phyloP scores from a whole-genome alignment of 1,284 basidiomycete genomes.

The Moniliella sp. region DNA sequence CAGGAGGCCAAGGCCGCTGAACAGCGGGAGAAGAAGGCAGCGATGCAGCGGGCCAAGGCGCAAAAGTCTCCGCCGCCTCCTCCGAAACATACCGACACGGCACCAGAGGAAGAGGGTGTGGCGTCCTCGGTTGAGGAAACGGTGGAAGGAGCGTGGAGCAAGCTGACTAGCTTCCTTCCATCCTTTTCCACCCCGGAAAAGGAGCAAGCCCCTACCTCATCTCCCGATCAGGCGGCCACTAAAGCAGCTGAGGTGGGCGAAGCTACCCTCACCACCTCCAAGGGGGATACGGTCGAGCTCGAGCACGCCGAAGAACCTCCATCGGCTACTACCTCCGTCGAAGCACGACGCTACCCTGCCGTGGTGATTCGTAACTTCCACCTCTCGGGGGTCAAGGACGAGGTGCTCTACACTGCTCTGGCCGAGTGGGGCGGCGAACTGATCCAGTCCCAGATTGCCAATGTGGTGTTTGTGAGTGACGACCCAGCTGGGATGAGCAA shows the following conservation, averaged over 20 bases:
- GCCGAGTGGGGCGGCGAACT: slow-evolving; percentile 59
- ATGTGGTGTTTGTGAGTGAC: slow-evolving; percentile 74
- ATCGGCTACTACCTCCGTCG: background rate
- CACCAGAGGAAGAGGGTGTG: background rate
- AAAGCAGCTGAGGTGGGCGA: too few species aligned
- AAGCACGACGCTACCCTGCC: background rate
- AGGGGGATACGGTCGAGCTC: too few species aligned
- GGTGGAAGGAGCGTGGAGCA: background rate
- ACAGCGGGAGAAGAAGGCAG: slow-evolving; percentile 2
- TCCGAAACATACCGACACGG: background rate
- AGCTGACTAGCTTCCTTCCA: too few species aligned
- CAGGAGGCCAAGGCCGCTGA: slow-evolving; percentile 15
- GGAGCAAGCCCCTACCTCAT: too few species aligned
- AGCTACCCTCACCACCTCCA: too few species aligned
- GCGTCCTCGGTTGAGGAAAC: background rate
- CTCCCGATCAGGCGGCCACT: too few species aligned
- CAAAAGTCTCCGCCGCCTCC: background rate
- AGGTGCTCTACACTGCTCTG: slow-evolving; percentile 54
- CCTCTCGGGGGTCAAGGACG: slow-evolving; percentile 38
- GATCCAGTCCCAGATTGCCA: slow-evolving; percentile 46
- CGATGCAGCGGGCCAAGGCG: background rate
- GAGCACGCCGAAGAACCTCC: too few species aligned
- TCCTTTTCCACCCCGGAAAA: too few species aligned
- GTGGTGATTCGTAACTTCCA: slow-evolving; percentile 25
- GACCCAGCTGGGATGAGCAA: slow-evolving; percentile 62